Evolutionary conservation across 805 yeast species (phyloP), one percentile per base, ranked within the genome.

Genomic region (Nakazawaea peltata): DNA sequence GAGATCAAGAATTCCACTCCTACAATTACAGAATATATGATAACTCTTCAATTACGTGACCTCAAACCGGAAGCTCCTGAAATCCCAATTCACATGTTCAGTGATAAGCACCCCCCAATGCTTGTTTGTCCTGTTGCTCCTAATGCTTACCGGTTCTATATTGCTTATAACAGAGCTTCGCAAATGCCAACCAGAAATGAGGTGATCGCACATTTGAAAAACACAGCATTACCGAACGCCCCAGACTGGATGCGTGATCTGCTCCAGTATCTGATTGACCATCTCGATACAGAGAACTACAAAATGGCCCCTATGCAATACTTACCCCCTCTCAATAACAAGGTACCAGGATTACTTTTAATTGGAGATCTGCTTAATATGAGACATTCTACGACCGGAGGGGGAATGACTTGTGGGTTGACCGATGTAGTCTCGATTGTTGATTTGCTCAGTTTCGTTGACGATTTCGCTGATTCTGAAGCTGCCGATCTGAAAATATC

Each of bases 301-400:
- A 75, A 82, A 42, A 71, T 85, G 30, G 88, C 90, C 97, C 97
- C 98, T 33, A 88, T 87, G 58, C 94, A 92, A 47, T 92, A 73
- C 58, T 65, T 92, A 33, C 73, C 92, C 17, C 97, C 97, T 1
- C 67, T 73, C 38, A 65, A 67, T 33, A 88, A 86, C 52, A 65
- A 64, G 19, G 67, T 74, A 28, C 78, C 77, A 9, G 98, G 98
- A 10, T 62, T 86, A 32, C 65, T 92, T 25, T 69, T 90, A 45
- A 53, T 92, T 24, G 98, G 98, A 33, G 98, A 92, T 56, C 84
- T 98, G 2, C 67, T 88, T 47, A 92, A 92, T 57, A 92, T 92
- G 97, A 73, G 98, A 55, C 98, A 92, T 56, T 98, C 98, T 19
- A 71, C 92, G 41, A 92, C 97, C 1, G 98, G 98, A 35, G 98